A percentile compares a stretch with the other conserved stretches of the same genome.
These are phyloP conservation scores for Phoenix roebelenii DNA, from an alignment of 176 grass and related monocot species.

Conservation along the genomic window DNA sequence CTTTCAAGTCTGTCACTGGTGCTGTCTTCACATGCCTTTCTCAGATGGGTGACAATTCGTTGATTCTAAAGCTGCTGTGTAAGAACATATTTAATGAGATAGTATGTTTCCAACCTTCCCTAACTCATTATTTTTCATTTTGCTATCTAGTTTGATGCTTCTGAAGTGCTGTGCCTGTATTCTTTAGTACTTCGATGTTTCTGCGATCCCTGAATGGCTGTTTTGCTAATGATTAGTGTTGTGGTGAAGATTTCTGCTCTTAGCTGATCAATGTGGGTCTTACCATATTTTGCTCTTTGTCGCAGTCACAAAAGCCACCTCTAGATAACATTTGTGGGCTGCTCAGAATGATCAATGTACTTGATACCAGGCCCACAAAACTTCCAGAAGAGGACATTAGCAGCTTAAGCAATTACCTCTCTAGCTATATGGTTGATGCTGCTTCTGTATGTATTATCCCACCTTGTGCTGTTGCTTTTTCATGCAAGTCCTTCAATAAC, in stretches of 20 bases:
- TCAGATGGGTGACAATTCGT: slow-evolving; percentile 70
- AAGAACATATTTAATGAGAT: slow-evolving; percentile 48
- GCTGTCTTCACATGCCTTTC: slow-evolving; percentile 44
- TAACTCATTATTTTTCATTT: background rate
- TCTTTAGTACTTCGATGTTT: too few species aligned
- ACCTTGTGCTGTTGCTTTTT: slow-evolving; percentile 3
- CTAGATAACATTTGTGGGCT: slow-evolving; percentile 55
- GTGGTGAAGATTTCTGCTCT: background rate
- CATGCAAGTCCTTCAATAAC: too few species aligned
- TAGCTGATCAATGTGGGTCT: slow-evolving; percentile 5
- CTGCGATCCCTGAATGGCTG: too few species aligned
- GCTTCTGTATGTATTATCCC: slow-evolving; percentile 49
- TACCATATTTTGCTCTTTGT: slow-evolving; percentile 1
- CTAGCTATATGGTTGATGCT: slow-evolving; percentile 55
- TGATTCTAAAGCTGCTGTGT: slow-evolving; percentile 73
- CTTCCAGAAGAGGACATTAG: slow-evolving; percentile 40
- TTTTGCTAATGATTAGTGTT: too few species aligned
- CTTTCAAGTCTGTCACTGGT: slow-evolving; percentile 38
- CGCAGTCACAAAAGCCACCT: slow-evolving; percentile 37
- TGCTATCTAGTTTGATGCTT: too few species aligned
- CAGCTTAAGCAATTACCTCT: slow-evolving; percentile 38
- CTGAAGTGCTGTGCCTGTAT: too few species aligned
- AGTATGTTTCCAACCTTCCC: background rate
- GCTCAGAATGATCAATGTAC: slow-evolving; percentile 57
- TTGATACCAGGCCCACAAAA: slow-evolving; percentile 53